Evolutionary conservation across 495 filamentous ascomycete genomes (phyloP).

Genomic region (Xylaria curta): DNA sequence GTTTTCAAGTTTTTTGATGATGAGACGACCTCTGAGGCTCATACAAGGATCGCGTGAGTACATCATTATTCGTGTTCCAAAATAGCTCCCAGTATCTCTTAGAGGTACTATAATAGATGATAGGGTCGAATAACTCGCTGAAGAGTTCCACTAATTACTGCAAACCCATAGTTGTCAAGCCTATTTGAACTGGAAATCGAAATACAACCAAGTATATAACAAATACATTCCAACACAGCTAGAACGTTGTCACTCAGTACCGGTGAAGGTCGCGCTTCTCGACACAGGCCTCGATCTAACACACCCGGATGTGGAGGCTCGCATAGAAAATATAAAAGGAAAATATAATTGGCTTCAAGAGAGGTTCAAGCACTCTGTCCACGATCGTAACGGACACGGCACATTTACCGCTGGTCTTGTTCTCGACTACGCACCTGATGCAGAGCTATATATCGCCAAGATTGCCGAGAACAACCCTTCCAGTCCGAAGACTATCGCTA

Average conservation of each 20-base stretch:
- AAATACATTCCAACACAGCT: neutral
- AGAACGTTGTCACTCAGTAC: neutral
- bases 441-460: constrained; percentile 28
- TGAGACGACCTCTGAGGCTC: neutral
- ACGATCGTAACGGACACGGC: constrained; percentile 17
- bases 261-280: constrained; percentile 31
- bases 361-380: neutral
- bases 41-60: neutral
- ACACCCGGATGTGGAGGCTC: neutral
- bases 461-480: constrained; percentile 19
- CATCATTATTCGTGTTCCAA: neutral
- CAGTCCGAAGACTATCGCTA: constrained; percentile 15
- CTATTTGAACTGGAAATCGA: constrained; percentile 11
- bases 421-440: constrained; percentile 26
- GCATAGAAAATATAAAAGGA: constrained; percentile 11
- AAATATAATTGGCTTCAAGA: constrained; percentile 13
- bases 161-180: neutral
- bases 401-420: constrained; percentile 14
- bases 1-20: neutral
- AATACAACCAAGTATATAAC: constrained; percentile 11
- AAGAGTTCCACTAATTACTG: too few species aligned
- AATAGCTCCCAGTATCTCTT: too few species aligned
- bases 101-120: too few species aligned
- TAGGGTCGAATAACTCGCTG: too few species aligned
- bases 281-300: constrained; percentile 31